Conservation (phyloP, 148 eudicot species). For the Rhododendron griersonianum region DNA sequence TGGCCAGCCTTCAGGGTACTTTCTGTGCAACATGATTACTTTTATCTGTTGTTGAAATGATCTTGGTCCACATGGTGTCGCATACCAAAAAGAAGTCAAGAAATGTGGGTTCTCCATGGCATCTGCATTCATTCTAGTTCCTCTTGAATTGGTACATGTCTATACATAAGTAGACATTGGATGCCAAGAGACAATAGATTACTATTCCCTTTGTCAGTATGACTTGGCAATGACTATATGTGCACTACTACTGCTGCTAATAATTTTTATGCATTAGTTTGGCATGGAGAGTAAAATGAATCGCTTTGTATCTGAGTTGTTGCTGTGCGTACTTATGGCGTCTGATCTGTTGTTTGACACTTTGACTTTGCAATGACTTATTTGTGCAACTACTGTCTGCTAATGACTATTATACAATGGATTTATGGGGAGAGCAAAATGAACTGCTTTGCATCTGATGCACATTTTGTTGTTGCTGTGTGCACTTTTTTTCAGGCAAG, state of each 20-base stretch:
- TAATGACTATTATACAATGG: background rate
- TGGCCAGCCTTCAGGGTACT: slow-evolving; percentile 60
- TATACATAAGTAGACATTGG: background rate
- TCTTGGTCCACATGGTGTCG: background rate
- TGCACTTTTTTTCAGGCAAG: slow-evolving; percentile 55
- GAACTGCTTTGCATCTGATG: background rate
- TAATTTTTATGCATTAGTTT: background rate
- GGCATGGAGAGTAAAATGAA: background rate
- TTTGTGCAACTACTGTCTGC: background rate
- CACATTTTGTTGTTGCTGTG: background rate
- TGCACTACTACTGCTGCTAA: background rate
- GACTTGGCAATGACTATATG: background rate
- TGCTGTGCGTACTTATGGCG: background rate
- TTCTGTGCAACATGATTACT: background rate
- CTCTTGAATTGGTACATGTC: background rate
- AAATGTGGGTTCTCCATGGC: background rate
- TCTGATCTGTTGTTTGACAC: background rate
- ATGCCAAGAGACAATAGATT: background rate
- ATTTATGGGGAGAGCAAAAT: background rate
- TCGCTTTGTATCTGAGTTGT: background rate
- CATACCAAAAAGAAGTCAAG: background rate
- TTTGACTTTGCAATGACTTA: background rate
- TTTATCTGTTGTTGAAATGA: slow-evolving; percentile 24
- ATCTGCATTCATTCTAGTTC: background rate
- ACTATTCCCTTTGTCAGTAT: background rate